A percentile compares a stretch with the other conserved stretches of the same genome.
phyloP scores from a whole-genome alignment of 306 rosid genomes.

The Styphnolobium japonicum region DNA sequence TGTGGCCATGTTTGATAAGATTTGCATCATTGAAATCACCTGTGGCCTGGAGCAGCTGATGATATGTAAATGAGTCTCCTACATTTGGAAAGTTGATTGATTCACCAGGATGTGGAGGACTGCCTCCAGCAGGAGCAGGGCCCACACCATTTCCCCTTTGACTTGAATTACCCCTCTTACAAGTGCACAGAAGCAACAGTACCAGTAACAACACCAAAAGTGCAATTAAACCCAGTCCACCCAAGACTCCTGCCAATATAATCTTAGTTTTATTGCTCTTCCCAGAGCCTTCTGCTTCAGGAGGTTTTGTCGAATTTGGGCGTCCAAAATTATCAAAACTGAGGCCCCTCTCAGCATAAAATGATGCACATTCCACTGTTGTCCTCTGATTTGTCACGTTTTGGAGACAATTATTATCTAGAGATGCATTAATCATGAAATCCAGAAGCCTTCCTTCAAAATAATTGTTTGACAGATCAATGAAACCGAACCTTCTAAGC shows the following conservation, averaged over 20 bases:
- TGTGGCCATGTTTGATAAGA: conserved; percentile 76
- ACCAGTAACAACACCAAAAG: conserved; percentile 41
- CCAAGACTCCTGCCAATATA: conserved; percentile 70
- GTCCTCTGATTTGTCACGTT: conserved; percentile 57
- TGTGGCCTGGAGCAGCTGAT: conserved; percentile 77
- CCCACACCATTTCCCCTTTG: conserved; percentile 59
- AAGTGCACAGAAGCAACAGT: conserved; percentile 36
- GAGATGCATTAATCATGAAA: conserved; percentile 44
- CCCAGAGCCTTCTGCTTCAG: conserved; percentile 23
- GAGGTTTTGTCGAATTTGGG: conserved; percentile 44
- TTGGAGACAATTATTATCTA: conserved; percentile 66
- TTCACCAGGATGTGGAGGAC: conserved; percentile 51
- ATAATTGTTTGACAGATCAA: conserved; percentile 75
- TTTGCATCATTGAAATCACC: conserved; percentile 60
- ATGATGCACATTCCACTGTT: conserved; percentile 50
- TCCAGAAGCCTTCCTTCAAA: conserved; percentile 67
- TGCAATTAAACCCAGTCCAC: conserved; percentile 62
- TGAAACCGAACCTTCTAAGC: conserved; percentile 48
- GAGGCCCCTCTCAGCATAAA: conserved; percentile 66
- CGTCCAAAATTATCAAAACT: conserved; percentile 63
- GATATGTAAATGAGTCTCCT: conserved; percentile 73
- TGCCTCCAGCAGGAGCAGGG: conserved; percentile 48
- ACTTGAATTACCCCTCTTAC: conserved; percentile 40
- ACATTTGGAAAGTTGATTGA: conserved; percentile 49
- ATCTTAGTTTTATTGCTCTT: conserved; percentile 59